These are phyloP conservation scores for Quercus mongolica DNA, from an alignment of 306 rosid genomes.

Conservation along the genomic window DNA sequence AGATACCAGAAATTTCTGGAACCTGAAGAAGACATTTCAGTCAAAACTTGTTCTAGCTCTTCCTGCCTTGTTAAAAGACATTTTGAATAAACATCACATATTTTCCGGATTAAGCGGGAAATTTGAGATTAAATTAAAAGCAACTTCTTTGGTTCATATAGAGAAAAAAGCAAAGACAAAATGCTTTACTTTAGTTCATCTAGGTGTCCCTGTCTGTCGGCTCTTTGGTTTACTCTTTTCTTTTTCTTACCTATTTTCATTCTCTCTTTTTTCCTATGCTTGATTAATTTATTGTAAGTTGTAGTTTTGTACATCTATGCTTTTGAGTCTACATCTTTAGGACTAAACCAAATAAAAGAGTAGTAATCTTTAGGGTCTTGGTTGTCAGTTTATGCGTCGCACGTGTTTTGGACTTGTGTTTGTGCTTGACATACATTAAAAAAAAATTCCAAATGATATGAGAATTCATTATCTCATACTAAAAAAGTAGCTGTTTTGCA, in stretches of 20 bases:
- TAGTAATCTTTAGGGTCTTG: too few species aligned
- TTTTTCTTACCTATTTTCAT: constrained; percentile 5
- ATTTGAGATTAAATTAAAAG: constrained; percentile 18
- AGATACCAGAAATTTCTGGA: too few species aligned
- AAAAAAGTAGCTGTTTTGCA: too few species aligned
- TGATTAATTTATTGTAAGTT: background rate
- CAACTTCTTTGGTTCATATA: constrained; percentile 5
- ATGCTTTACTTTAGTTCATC: constrained; percentile 21
- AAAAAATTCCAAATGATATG: background rate
- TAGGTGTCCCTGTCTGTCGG: constrained; percentile 36
- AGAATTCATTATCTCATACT: background rate
- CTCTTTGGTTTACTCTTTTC: constrained; percentile 10
- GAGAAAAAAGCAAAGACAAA: background rate
- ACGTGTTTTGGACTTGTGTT: background rate
- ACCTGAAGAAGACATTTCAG: background rate
- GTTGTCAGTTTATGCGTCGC: too few species aligned
- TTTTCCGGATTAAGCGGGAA: constrained; percentile 20
- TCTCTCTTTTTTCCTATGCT: background rate
- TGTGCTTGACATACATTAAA: too few species aligned
- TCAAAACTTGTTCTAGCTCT: background rate
- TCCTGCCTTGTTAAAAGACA: background rate
- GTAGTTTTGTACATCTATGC: background rate
- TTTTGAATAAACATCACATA: constrained; percentile 3
- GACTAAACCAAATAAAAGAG: too few species aligned
- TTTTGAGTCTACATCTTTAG: constrained; percentile 13